Percentiles rank a stretch among this genome's conserved stretches.
phyloP scores from a whole-genome alignment of 495 filamentous ascomycete species.

The Penicillium ochrochloron region DNA sequence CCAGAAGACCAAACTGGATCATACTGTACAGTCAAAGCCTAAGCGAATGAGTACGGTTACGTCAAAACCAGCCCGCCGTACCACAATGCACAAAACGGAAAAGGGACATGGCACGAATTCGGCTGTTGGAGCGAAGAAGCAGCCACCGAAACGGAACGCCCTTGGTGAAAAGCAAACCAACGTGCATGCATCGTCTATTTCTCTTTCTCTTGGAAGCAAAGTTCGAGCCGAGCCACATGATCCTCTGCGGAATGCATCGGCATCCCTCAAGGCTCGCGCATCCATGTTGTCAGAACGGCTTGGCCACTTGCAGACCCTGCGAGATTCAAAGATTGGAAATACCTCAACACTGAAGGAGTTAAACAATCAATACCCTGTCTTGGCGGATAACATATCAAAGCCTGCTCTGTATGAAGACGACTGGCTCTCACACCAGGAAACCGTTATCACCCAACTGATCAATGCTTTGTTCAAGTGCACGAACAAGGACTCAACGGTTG shows the following conservation, averaged over 20 bases:
- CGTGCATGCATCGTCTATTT: slow-evolving; percentile 10
- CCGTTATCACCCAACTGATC: slow-evolving; percentile 62
- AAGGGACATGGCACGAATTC: slow-evolving; percentile 15
- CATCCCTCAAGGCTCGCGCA: slow-evolving; percentile 16
- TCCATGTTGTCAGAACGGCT: slow-evolving; percentile 20
- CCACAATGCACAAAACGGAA: slow-evolving; percentile 11
- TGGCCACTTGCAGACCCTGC: slow-evolving; percentile 27
- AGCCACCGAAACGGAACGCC: slow-evolving; percentile 6
- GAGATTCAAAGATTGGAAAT: slow-evolving; percentile 24
- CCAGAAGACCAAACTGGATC: slow-evolving; percentile 19
- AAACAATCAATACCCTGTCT: slow-evolving; percentile 54
- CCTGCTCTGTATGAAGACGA: slow-evolving; percentile 67
- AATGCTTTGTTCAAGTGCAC: slow-evolving; percentile 58
- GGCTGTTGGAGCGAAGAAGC: slow-evolving; percentile 8
- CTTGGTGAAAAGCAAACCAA: slow-evolving; percentile 23
- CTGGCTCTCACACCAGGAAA: slow-evolving; percentile 68
- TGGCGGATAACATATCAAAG: slow-evolving; percentile 58
- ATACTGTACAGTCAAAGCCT: slow-evolving; percentile 13
- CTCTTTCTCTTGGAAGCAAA: background rate
- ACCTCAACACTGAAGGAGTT: slow-evolving; percentile 21
- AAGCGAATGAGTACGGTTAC: slow-evolving; percentile 8
- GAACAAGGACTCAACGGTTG: slow-evolving; percentile 15
- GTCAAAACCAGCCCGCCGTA: slow-evolving; percentile 3
- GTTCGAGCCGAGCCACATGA: slow-evolving; percentile 1
- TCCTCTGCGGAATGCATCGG: slow-evolving; percentile 10